Evolutionary conservation across 768 basidiomycete species (phyloP), one percentile per base, ranked within the genome.

Genomic region (Hygrocybe coccinea): DNA sequence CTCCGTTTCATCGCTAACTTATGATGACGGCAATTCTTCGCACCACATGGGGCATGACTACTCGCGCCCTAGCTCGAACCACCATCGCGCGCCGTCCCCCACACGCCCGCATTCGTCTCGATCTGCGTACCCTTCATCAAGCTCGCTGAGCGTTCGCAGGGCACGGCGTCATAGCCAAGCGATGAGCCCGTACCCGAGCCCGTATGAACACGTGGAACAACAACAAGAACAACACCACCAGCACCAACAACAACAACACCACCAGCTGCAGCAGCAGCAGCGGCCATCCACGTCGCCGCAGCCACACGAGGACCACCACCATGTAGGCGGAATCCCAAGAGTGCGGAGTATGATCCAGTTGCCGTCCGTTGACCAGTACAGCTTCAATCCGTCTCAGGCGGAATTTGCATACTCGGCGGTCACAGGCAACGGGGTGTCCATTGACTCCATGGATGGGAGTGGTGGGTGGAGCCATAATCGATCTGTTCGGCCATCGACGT

Each of bases 271-370:
- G 59, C 81, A 87, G 38, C 44, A 46, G 50, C 82, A 84, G 59
- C 81, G 87, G 38, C 85, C 84, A 1, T 87, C 85, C 53, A 83
- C 85, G 22, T 86, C 85, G 9, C 87, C 86, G 17, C 84, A 86
- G 62, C 85, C 85, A 24, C 72, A 79, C 54, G 85, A 80, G 39
- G 76, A 78, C 45, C 77, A 81, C 61, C 73, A 74, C 52, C 69
- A 72, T 9, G 64, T 6, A 46, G 21, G 67, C 12, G 74, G 69
- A 21, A 78, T 90, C 59, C 87, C 87, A 59, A 84, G 89, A 54
- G 85, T 87, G 54, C 80, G 88, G 64, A 91, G 87, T 71, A 89
- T 91, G 87, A 88, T 90, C 50, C 85, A 87, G 66, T 76, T 89
- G 45, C 84, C 87, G 5, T 82, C 83, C 15, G 85, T 85, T 44